These are phyloP conservation scores for Pyrenochaeta sp. DNA, from an alignment of 2,329 filamentous ascomycete species.

Conservation along the genomic window DNA sequence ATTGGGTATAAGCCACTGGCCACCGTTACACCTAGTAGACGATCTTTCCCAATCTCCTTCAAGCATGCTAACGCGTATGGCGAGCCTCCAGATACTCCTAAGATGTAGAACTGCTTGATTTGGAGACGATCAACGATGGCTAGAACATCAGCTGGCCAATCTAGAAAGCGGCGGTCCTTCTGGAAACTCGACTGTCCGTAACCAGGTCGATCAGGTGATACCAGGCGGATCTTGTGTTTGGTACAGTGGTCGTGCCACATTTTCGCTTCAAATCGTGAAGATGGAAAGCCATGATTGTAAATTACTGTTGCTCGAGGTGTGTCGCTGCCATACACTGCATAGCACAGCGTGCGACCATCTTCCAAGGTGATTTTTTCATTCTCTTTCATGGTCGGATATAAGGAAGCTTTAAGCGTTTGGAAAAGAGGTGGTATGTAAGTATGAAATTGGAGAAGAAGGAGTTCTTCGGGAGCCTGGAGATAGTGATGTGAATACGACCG, in stretches of 20 bases:
- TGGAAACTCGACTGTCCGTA: constrained; percentile 53
- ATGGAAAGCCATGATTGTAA: constrained; percentile 55
- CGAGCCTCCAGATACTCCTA: constrained; percentile 57
- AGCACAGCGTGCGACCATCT: constrained; percentile 53
- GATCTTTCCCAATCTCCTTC: constrained; percentile 41
- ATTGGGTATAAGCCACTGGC: constrained; percentile 36
- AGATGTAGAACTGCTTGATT: constrained; percentile 51
- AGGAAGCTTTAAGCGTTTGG: background rate
- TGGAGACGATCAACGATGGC: constrained; percentile 51
- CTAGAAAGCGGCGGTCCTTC: constrained; percentile 46
- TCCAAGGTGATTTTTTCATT: constrained; percentile 34
- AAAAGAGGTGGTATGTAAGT: background rate
- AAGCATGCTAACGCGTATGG: constrained; percentile 59
- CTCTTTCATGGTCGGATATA: constrained; percentile 32
- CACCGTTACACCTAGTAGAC: constrained; percentile 32
- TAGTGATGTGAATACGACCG: no score
- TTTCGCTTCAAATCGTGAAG: constrained; percentile 52
- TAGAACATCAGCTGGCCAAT: constrained; percentile 54
- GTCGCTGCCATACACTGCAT: constrained; percentile 53
- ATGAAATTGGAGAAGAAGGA: no score
- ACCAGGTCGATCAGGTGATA: constrained; percentile 55
- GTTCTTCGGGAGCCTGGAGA: no score
- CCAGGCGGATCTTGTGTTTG: constrained; percentile 48
- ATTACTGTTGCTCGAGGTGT: constrained; percentile 51
- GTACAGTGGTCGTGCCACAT: constrained; percentile 43